Evolutionary conservation across 2,329 filamentous ascomycete species (phyloP).

Genomic region (Claviceps sp.): DNA sequence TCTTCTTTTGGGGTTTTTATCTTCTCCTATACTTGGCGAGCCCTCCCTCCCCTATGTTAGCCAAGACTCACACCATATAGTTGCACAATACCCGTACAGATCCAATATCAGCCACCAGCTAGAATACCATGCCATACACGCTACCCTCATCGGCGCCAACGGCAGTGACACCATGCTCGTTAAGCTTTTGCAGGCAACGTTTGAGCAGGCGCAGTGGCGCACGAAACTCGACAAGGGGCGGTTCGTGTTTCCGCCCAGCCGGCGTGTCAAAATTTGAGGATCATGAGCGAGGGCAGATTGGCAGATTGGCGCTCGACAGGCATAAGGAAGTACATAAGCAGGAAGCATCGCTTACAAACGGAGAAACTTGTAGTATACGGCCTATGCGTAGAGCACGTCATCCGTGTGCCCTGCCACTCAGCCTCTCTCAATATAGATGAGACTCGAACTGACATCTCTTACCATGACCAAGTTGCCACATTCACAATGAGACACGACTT

Average conservation of each 20-base stretch:
- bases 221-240: conserved; percentile 17
- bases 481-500: too few species aligned
- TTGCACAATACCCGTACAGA: conserved; percentile 18
- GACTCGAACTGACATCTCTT: too few species aligned
- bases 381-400: too few species aligned
- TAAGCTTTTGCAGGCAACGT: conserved; percentile 15
- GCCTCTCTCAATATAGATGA: too few species aligned
- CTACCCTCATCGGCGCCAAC: conserved; percentile 16
- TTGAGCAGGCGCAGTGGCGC: conserved; percentile 16
- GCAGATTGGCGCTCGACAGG: neutral
- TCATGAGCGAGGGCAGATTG: neutral
- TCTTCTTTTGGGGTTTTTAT: neutral
- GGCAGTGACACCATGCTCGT: conserved; percentile 16
- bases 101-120: conserved; percentile 15
- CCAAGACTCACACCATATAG: conserved; percentile 7
- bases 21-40: neutral
- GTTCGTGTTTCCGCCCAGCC: conserved; percentile 15
- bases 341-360: neutral
- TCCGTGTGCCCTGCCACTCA: too few species aligned
- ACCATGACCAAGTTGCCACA: too few species aligned
- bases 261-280: neutral
- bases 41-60: neutral
- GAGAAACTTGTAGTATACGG: too few species aligned
- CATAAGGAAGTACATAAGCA: neutral
- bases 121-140: conserved; percentile 19